Evolutionary conservation across 495 filamentous ascomycete genomes (phyloP), one percentile per base, ranked within the genome.

Genomic region (Podospora pseudoanserina): DNA sequence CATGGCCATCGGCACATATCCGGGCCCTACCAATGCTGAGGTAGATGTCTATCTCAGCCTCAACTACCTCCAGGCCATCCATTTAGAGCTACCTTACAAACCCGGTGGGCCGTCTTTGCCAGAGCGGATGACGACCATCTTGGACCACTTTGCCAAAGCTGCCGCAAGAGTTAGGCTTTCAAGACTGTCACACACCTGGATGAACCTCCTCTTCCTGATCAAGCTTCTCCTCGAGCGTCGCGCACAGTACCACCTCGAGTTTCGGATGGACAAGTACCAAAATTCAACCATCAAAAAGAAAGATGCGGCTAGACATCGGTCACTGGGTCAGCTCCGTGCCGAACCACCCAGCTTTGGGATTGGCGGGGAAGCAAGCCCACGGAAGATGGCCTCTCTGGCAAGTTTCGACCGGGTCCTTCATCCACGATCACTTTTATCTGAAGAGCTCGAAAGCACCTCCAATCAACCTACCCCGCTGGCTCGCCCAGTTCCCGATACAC

Each of bases 401-500:
- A 71, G 73, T 67, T 39, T 71, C 67, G 71, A 77, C 66, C 72
- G 72, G 60, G 23, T 74, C 20, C 57, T 70, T 56, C 58, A 75
- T 4, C 72, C 71, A 23, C 77, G 74, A 65, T 81, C 80, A 2
- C 71, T 82, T 0, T 77, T 83, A 0, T 68, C 79, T 0, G 81
- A 84, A 53, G 89, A 91, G 66, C 77, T 85, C 16, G 90, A 92
- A 63, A 91, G 86, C 76, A 88, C 88, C 54, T 95, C 92, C 1
- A 92, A 90, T 67, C 86, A 92, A 73, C 85, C 90, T 15, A 96
- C 92, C 0, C 92, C 92, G 1, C 81, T 94, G 56, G 92, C 88
- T 5, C 85, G 87, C 27, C 91, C 92, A 5, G 78, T 90, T 53
- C 80, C 84, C 3, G 87, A 76, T 19, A 34, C 77, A 27, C 67